Evolutionary conservation across 768 basidiomycete species (phyloP).

Genomic region (Lactarius sanguifluus): DNA sequence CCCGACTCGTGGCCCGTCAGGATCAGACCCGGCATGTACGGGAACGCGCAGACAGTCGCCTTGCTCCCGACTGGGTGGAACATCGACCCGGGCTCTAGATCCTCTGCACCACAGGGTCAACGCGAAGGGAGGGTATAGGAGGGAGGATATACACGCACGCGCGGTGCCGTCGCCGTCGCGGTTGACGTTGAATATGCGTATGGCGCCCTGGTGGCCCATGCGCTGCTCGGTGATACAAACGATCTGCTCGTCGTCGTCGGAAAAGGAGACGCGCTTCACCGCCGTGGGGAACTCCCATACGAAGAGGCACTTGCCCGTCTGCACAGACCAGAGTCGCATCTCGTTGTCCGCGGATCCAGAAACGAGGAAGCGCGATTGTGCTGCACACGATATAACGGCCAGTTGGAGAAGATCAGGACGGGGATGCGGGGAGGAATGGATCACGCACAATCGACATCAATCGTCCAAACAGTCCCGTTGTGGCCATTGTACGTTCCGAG

Average conservation of each 20-base stretch:
- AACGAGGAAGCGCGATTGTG: conserved; percentile 80
- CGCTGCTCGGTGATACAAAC: conserved; percentile 97
- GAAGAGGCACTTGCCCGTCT: conserved; percentile 87
- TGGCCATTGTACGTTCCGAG: conserved; percentile 95
- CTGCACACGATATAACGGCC: conserved; percentile 40
- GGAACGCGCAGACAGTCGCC: conserved; percentile 95
- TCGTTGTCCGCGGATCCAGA: conserved; percentile 95
- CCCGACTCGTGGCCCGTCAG: conserved; percentile 97
- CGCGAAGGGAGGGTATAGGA: neutral
- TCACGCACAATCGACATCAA: conserved; percentile 88
- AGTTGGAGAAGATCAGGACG: neutral
- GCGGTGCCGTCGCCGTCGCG: conserved; percentile 75
- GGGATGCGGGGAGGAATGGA: conserved; percentile 11
- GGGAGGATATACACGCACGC: conserved; percentile 54
- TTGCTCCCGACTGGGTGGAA: conserved; percentile 93
- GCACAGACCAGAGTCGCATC: conserved; percentile 86
- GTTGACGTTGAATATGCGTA: conserved; percentile 88
- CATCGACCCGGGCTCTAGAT: conserved; percentile 67
- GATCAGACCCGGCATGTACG: conserved; percentile 71
- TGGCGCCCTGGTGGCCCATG: conserved; percentile 88
- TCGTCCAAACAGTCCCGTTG: conserved; percentile 96
- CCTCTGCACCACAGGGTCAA: conserved; percentile 50
- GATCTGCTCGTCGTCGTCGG: conserved; percentile 76
- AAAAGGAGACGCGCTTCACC: conserved; percentile 93
- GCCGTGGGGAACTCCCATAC: conserved; percentile 99